Base-by-base conservation (phyloP, 2,329 filamentous ascomycete genomes). In the Cercospora sp. region DNA sequence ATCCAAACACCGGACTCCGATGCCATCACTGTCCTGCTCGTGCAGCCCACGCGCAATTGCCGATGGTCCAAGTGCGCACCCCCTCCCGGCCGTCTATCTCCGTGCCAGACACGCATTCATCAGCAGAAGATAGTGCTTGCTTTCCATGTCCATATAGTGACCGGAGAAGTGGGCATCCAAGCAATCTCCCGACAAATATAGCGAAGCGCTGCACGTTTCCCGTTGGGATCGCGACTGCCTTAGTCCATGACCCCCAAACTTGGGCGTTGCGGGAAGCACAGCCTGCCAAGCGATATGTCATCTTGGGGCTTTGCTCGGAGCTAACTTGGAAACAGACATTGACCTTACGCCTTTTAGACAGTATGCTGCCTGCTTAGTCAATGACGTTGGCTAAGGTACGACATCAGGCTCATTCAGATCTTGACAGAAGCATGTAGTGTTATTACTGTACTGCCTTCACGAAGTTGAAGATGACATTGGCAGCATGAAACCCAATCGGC, bases 41-140 rank as follows among this genome's bases (percentile, higher is more conserved):
- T 12, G 60, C 60, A 62, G 40, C 45, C n/a, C 60, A 62, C 40
- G 60, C 37, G 61, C 61, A 37, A 51, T 34, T 63, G 61, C 61
- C 61, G 61, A 63, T 37, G 49, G 21, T 28, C 24, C 24, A 49
- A 28, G 21, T 18, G 34, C 58, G 40, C 6, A 5, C 4, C 32
- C 21, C 59, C 4, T 63, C 30, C 3, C 34, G 28, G 24, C 61
- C 61, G 61, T 63, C 61, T 57, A 63, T 63, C 45, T 63, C 61
- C 61, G 61, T 57, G 61, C 28, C 61, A 63, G 40, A 49, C 18
- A 26, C 30, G 45, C 61, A n/a, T n/a, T 30, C 30, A 55, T 28
- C 53, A 32, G 49, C 49, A 55, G 12, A 28, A 55, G 49, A 55
- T 55, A 10, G 28, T 57, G 61, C 26, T 63, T 30, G 61, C 49